Conservation (phyloP, 495 filamentous ascomycete species). For the Penicillium fimorum region DNA sequence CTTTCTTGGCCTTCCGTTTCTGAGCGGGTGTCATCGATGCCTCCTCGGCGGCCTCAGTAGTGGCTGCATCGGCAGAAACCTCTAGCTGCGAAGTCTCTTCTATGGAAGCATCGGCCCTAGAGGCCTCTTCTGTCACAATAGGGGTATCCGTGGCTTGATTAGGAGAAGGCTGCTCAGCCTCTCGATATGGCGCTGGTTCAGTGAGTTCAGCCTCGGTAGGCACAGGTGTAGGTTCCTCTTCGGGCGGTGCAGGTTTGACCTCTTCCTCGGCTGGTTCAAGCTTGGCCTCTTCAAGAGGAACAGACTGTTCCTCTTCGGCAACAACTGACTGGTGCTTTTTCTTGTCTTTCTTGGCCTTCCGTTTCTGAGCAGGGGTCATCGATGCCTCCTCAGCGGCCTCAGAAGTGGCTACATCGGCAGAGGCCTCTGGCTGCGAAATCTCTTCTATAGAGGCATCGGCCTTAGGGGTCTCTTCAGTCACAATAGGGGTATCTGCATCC, state of each 20-base stretch:
- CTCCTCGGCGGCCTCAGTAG: slow-evolving; percentile 5
- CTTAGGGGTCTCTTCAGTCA: slow-evolving; percentile 1
- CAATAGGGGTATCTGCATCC: background rate
- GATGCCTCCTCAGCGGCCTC: background rate
- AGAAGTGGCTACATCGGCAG: background rate
- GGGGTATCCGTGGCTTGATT: too few species aligned
- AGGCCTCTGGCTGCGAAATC: background rate
- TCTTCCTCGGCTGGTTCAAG: background rate
- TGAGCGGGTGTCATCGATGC: slow-evolving; percentile 19
- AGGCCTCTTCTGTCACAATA: background rate
- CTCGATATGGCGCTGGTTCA: too few species aligned
- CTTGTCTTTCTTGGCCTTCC: slow-evolving; percentile 17
- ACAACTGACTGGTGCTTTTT: slow-evolving; percentile 15
- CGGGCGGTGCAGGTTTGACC: background rate
- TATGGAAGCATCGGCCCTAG: background rate
- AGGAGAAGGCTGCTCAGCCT: too few species aligned
- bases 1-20: slow-evolving; percentile 46
- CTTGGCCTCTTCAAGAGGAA: background rate
- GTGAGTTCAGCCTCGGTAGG: too few species aligned
- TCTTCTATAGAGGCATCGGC: slow-evolving; percentile 1
- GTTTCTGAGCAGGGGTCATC: slow-evolving; percentile 11
- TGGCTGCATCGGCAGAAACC: slow-evolving; percentile 1
- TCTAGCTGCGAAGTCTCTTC: slow-evolving; percentile 8
- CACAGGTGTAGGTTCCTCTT: too few species aligned
- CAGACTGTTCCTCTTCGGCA: slow-evolving; percentile 4